A percentile compares a stretch with the other conserved stretches of the same genome.
Evolutionary conservation across 23 red algal species (phyloP).

Genomic region (Gracilaria gracilis): DNA sequence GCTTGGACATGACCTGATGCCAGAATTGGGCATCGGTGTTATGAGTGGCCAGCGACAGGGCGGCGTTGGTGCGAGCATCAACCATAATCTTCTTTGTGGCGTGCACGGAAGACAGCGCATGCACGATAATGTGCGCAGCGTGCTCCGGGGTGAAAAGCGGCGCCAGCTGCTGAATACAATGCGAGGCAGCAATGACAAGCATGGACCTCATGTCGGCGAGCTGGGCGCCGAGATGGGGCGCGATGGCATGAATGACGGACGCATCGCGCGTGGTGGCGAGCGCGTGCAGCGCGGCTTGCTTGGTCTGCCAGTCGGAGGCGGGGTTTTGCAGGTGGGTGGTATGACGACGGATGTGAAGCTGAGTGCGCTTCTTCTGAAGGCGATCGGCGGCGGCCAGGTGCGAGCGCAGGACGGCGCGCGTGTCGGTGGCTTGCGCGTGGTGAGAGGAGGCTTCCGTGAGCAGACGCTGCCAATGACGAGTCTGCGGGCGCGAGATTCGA

Average conservation of each 20-base stretch:
- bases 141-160: conserved; percentile 17
- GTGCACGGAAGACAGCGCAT: neutral
- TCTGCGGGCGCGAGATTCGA: conserved; percentile 26
- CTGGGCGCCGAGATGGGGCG: neutral
- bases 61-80: conserved; percentile 26
- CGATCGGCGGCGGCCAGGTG: conserved; percentile 55
- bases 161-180: neutral
- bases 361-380: neutral
- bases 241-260: neutral
- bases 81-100: conserved; percentile 49
- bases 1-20: conserved; percentile 8
- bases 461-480: conserved; percentile 43
- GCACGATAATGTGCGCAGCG: neutral
- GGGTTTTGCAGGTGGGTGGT: neutral
- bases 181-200: neutral
- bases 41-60: neutral
- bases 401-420: conserved; percentile 21
- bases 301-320: neutral
- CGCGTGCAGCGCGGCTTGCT: conserved; percentile 11
- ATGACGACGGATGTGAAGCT: neutral
- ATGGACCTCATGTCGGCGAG: neutral
- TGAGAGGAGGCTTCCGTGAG: conserved; percentile 26
- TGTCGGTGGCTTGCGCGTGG: neutral
- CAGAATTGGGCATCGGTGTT: conserved; percentile 14
- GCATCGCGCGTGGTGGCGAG: neutral